Percentiles rank a stretch among this genome's conserved stretches.
phyloP scores from a whole-genome alignment of 257 asterid genomes.

The Datura wrightii region DNA sequence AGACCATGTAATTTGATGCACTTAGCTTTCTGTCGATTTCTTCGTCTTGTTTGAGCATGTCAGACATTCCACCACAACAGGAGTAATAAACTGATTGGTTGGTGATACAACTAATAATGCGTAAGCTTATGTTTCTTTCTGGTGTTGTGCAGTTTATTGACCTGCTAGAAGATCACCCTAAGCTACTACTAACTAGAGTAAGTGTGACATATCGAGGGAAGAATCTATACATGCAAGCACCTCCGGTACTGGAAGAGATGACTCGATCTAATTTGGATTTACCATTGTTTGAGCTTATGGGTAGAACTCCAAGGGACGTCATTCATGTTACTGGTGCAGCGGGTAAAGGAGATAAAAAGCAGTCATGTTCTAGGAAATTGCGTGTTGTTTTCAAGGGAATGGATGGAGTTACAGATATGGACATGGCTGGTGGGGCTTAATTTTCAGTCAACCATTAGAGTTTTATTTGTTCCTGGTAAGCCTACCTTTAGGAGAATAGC shows the following conservation, averaged over 20 bases:
- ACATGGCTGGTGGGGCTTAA: slow-evolving; percentile 87
- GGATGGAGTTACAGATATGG: slow-evolving; percentile 68
- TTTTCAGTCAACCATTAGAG: neutral
- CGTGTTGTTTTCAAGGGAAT: slow-evolving; percentile 74
- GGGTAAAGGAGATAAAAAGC: slow-evolving; percentile 82
- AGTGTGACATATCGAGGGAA: slow-evolving; percentile 79
- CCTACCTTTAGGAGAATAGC: slow-evolving; percentile 21
- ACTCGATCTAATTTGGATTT: slow-evolving; percentile 80
- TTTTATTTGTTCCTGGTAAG: neutral
- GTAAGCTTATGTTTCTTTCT: slow-evolving; percentile 10
- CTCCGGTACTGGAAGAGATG: slow-evolving; percentile 90
- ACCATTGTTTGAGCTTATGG: slow-evolving; percentile 78
- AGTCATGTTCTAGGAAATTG: slow-evolving; percentile 80
- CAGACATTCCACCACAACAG: neutral
- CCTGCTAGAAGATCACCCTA: slow-evolving; percentile 82
- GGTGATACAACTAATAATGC: neutral
- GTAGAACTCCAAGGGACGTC: slow-evolving; percentile 57
- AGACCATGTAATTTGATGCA: slow-evolving; percentile 11
- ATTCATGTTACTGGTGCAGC: slow-evolving; percentile 80
- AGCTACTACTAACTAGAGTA: slow-evolving; percentile 70
- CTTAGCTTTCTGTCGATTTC: neutral
- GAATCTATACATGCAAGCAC: slow-evolving; percentile 95
- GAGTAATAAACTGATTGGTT: neutral
- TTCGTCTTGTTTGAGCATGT: slow-evolving; percentile 17
- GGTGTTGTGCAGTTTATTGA: slow-evolving; percentile 75